Evolutionary conservation across 257 asterid genomes (phyloP), one percentile per base, ranked within the genome.

Genomic region (Salvia miltiorrhiza): DNA sequence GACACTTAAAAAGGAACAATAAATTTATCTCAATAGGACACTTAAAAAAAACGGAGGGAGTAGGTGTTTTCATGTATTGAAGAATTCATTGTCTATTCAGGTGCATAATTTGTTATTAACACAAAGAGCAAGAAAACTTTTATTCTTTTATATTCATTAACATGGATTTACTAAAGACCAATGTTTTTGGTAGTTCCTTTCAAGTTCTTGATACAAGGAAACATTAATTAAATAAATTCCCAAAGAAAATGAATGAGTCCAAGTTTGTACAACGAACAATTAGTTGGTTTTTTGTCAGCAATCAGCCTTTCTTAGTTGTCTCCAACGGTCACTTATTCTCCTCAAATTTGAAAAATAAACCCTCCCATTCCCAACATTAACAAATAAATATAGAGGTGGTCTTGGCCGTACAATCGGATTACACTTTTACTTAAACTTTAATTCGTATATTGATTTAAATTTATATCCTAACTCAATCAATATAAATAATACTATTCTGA

Each of bases 321-420:
- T 7, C 47, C 30, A 65, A 65, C 73, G 77, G 77, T 73, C 72
- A 54, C 19, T 11, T 9, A 54, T 65, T 32, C 65, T 70, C 40
- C 71, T 67, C 59, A 77, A 65, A 65, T 76, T 76, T 59, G 21
- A 65, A 76, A 50, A 61, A 49, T 7, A 2, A 49, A 57, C 17
- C n/a, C 9, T n/a, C 61, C n/a, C n/a, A n/a, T n/a, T n/a, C n/a
- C n/a, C n/a, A n/a, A n/a, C n/a, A n/a, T n/a, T n/a, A n/a, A n/a
- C n/a, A n/a, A n/a, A n/a, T n/a, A n/a, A n/a, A n/a, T n/a, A n/a
- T n/a, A n/a, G n/a, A n/a, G n/a, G n/a, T n/a, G n/a, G n/a, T n/a
- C n/a, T n/a, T n/a, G n/a, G n/a, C n/a, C n/a, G n/a, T n/a, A n/a
- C n/a, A n/a, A n/a, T n/a, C n/a, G n/a, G n/a, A n/a, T n/a, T n/a